phyloP scores from a whole-genome alignment of 2,329 filamentous ascomycete genomes.

The Penicillium sp. region DNA sequence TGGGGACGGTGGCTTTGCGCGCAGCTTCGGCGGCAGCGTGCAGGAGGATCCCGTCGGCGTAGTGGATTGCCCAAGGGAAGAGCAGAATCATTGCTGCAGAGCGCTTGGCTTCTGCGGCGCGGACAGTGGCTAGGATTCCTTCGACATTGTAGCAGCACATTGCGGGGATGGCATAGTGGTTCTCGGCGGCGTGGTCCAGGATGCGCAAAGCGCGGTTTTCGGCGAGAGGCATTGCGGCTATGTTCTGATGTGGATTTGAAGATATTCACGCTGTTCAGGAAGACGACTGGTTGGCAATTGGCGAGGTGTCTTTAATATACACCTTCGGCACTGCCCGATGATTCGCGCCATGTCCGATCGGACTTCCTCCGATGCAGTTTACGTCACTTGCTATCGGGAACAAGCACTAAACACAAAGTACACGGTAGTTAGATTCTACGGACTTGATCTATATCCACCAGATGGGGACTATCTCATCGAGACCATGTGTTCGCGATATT shows the following conservation, averaged over 20 bases:
- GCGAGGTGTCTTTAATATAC: neutral
- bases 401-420: too few species aligned
- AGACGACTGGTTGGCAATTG: neutral
- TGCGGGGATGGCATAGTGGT: conserved; percentile 61
- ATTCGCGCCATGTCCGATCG: neutral
- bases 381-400: neutral
- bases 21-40: conserved; percentile 59
- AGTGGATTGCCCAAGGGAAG: conserved; percentile 73
- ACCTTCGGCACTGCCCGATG: neutral
- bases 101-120: conserved; percentile 67
- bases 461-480: too few species aligned
- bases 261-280: neutral
- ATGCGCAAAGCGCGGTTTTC: conserved; percentile 58
- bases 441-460: too few species aligned
- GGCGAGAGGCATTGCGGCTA: conserved; percentile 41
- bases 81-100: conserved; percentile 72
- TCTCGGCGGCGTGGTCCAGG: conserved; percentile 57
- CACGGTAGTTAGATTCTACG: too few species aligned
- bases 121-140: conserved; percentile 68
- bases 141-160: conserved; percentile 72
- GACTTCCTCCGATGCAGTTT: neutral
- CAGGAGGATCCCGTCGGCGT: conserved; percentile 60
- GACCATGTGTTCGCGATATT: too few species aligned
- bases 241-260: conserved; percentile 29
- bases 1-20: conserved; percentile 58